Base-by-base conservation (phyloP, 805 yeast genomes). In the Metschnikowia hibisci region DNA sequence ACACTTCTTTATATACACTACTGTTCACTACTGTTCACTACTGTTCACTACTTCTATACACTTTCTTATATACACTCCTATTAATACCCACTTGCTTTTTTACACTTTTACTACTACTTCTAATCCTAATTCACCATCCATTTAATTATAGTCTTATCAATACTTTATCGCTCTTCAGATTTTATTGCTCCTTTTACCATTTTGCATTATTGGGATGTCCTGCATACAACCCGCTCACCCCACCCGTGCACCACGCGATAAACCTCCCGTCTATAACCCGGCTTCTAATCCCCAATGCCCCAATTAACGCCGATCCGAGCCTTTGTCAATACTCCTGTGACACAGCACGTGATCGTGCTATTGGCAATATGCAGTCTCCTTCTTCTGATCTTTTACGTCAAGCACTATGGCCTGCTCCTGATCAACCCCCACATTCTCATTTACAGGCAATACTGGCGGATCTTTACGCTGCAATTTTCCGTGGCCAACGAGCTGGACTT, bases 401-500 rank as follows among this genome's bases (percentile, higher is more conserved):
- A 78, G 56, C 70, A 73, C 32, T 55, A 63, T 35, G 71, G 75
- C 45, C 50, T 57, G 5, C 61, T 77, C 15, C 56, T 72, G 9
- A 67, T 74, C 38, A 75, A 70, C 45, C 88, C 88, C 2, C 79
- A 73, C 52, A 66, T 82, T 8, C 52, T 69, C 2, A 67, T 73
- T 45, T 81, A 81, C 64, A 41, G 57, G 10, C 88, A 82, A 50
- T 81, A 71, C 54, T 81, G 83, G 77, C 62, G 87, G 41, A 55
- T 77, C 7, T 34, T 70, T 6, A 56, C 72, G 6, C 73, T 69
- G 50, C 87, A 80, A 54, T 22, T 76, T 10, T 64, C 76, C n/a
- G 76, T 77, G 39, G 66, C 77, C 34, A 80, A 78, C 54, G 85
- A 80, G 55, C 73, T 82, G 4, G 85, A 82, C 58, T 77, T 73